Conservation (phyloP, 1,139 yeast species). For the Geotrichum cucujoidarum region DNA sequence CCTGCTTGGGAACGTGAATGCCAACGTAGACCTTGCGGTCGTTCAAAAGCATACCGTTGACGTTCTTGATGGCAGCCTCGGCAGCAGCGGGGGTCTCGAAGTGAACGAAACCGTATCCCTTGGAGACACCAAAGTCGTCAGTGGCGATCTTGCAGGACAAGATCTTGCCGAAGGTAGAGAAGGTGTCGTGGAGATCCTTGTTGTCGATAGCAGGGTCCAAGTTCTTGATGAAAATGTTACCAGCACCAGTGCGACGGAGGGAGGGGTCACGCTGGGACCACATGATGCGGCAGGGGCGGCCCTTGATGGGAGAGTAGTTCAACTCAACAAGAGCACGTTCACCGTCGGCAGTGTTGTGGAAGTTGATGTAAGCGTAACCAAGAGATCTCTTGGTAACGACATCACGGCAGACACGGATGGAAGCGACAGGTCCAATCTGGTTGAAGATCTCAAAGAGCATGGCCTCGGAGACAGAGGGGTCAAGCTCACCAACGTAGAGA, state of each 20-base stretch:
- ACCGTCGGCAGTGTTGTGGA: conserved; percentile 84
- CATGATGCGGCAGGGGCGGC: conserved; percentile 98
- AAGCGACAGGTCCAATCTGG: conserved; percentile 91
- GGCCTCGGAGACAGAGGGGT: conserved; percentile 90
- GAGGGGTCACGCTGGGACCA: conserved; percentile 99
- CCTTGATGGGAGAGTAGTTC: conserved; percentile 90
- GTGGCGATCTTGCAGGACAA: conserved; percentile 97
- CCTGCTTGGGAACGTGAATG: conserved; percentile 87
- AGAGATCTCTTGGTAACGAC: conserved; percentile 95
- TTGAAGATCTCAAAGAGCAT: conserved; percentile 90
- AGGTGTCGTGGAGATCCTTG: conserved; percentile 97
- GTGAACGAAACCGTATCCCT: conserved; percentile 97
- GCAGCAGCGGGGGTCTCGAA: conserved; percentile 94
- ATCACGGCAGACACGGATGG: conserved; percentile 98
- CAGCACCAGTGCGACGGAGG: conserved; percentile 90
- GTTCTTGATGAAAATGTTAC: conserved; percentile 97
- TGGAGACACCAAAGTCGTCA: conserved; percentile 86
- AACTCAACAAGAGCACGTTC: conserved; percentile 92
- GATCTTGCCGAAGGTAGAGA: conserved; percentile 93
- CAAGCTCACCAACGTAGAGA: conserved; percentile 95
- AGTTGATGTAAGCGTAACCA: conserved; percentile 98
- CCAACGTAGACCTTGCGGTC: conserved; percentile 96
- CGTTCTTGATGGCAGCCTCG: conserved; percentile 90
- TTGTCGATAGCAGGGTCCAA: conserved; percentile 97
- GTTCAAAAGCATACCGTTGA: conserved; percentile 97